These are phyloP conservation scores for Astrephomene gubernaculifera DNA, from an alignment of 139 green algal genomes.

Conservation along the genomic window DNA sequence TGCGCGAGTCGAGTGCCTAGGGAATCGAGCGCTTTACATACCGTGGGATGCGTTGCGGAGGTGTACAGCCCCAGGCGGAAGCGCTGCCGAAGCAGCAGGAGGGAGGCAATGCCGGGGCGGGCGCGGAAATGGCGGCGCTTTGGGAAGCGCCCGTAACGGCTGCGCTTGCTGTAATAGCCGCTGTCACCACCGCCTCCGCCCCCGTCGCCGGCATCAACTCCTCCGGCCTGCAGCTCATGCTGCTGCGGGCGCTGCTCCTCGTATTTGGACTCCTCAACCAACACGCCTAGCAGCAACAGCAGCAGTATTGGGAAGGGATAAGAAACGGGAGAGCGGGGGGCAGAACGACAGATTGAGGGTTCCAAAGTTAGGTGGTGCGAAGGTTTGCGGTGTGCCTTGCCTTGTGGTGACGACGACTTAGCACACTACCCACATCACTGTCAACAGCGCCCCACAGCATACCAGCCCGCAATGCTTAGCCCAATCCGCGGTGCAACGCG, in stretches of 20 bases:
- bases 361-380: too few relatives aligned
- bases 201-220: neutral
- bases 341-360: too few relatives aligned
- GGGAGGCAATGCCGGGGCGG: constrained; percentile 8
- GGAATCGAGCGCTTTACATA: constrained; percentile 34
- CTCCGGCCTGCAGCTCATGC: neutral
- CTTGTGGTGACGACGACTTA: too few relatives aligned
- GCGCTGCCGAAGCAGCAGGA: constrained; percentile 15
- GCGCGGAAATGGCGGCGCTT: neutral
- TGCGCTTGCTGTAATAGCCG: neutral
- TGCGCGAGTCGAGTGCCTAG: neutral
- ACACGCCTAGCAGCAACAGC: neutral
- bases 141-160: neutral
- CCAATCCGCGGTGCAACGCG: too few relatives aligned
- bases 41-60: constrained; percentile 50
- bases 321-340: too few relatives aligned
- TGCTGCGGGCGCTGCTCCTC: neutral
- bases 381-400: too few relatives aligned
- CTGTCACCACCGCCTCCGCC: neutral
- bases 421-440: too few relatives aligned
- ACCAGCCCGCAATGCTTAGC: too few relatives aligned
- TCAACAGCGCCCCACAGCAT: too few relatives aligned
- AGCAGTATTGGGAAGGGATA: too few relatives aligned
- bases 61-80: constrained; percentile 69
- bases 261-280: constrained; percentile 28